Evolutionary conservation across 1,284 basidiomycete genomes (phyloP), one percentile per base, ranked within the genome.

Genomic region (Melampsora larici-populina): DNA sequence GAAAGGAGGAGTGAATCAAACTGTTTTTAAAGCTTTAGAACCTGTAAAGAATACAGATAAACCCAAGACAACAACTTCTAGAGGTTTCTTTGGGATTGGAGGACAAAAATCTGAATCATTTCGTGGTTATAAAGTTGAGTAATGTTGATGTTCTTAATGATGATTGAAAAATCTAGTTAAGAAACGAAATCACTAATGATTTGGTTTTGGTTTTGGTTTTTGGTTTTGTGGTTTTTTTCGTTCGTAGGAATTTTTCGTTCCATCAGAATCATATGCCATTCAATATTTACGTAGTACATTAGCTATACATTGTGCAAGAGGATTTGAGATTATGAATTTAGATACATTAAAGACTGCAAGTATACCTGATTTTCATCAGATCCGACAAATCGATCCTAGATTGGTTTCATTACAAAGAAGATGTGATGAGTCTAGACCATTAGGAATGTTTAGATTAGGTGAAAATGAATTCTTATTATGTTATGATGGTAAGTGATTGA

Each of bases 1-100:
- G 87, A 92, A 76, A 49, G 74, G 91, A 85, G 92, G 93, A 78
- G 92, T 94, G 24, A 85, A 81, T 89, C 93, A 97, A 81, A 94
- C 92, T 78, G 90, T 96, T 60, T 97, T 99, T 87, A 90, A 92
- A 75, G 93, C 94, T 0, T 87, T 98, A 18, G 96, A 98, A 82
- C 95, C 95, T 0, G 91, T 97, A 9, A 87, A 91, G 7, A 92
- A 90, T 81, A 89, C 91, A 63, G 92, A 94, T 82, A 87, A 88
- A 68, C 86, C 88, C 60, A 91, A 88, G 79, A 88, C 87, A 6
- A 88, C 88, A 13, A 88, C 86, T 78, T 85, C 82, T 18, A 29
- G 74, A 9, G 74, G 74, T 24, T 62, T 76, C 24, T 76, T 76
- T 69, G 74, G 74, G 36, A 60, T 76, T 13, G 66, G 66, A 18